Conservation (phyloP, 371 early-diverging fungal genomes). For the Caulochytrium protostelioides region DNA sequence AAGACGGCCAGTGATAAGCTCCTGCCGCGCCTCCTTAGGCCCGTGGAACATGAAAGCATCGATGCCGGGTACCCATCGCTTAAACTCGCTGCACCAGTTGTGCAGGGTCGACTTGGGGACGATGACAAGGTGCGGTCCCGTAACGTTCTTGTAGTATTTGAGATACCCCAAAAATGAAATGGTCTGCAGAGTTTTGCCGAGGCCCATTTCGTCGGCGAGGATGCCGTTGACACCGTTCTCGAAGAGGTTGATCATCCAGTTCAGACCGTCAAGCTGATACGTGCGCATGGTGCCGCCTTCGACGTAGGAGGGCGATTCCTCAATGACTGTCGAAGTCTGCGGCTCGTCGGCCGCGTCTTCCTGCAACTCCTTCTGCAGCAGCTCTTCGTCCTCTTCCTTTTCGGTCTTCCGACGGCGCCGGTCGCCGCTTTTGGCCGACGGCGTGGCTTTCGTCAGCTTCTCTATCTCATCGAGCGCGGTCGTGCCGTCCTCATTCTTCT, state of each 20-base stretch:
- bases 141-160: constrained; percentile 48
- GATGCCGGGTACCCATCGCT: constrained; percentile 79
- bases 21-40: constrained; percentile 49
- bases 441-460: constrained; percentile 1
- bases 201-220: constrained; percentile 98
- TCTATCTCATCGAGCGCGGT: constrained; percentile 7
- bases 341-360: constrained; percentile 42
- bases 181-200: constrained; percentile 96
- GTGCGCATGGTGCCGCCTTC: constrained; percentile 74
- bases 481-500: constrained; percentile 9
- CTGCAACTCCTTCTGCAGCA: constrained; percentile 52
- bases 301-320: constrained; percentile 71
- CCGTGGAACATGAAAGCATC: constrained; percentile 84
- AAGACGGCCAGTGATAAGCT: constrained; percentile 8
- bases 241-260: constrained; percentile 94
- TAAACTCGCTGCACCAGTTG: constrained; percentile 93
- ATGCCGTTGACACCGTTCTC: constrained; percentile 98
- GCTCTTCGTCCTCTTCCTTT: constrained; percentile 85
- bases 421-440: constrained; percentile 2
- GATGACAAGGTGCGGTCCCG: constrained; percentile 81
- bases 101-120: constrained; percentile 95
- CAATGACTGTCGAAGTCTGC: constrained; percentile 43
- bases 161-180: constrained; percentile 90
- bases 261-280: constrained; percentile 95
- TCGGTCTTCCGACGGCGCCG: constrained; percentile 78